Base-by-base conservation (phyloP, 2,329 filamentous ascomycete species). In the Zalaria obscura region DNA sequence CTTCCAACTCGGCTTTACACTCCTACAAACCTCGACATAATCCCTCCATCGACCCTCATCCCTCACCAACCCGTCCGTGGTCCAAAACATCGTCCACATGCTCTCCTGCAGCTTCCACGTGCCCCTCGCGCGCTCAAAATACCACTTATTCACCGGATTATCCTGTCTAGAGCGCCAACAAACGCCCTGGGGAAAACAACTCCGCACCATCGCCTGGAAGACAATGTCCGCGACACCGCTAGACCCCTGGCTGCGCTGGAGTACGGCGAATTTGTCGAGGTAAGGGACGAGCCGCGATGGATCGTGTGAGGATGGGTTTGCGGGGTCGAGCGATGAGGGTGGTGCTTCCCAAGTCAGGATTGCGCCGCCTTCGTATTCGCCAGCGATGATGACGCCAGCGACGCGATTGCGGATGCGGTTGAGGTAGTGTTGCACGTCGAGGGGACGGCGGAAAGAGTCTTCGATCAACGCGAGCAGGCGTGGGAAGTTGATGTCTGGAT, bases 31-130 rank as follows among this genome's bases (percentile, higher is more conserved):
- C 38, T 53, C 58, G 3, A 67, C 60, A 55, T 70, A 72, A 31
- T 70, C 68, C 46, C 60, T 54, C 62, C 67, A 72, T 44, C 60
- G 60, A 45, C 51, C 48, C 43, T 48, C 44, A 37, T 53, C 57
- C 41, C 68, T 69, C 37, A 73, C 64, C 35, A 76, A 65, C 42
- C 80, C 68, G 37, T 76, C 74, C 1, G 83, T 91, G 2, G 91
- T 98, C 88, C 91, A 98, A 56, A 98, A 98, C 87, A 96, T 95
- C 3, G 87, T 86, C 91, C 91, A 98, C 51, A 88, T 80, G 36
- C 75, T 83, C n/a, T 75, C 77, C 1, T 73, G 70, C 32, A 98
- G 64, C 63, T 93, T 91, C 72, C 80, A 83, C 2, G 80, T 88
- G 0, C 91, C 91, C 38, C 75, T 67, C 2, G 84, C 85, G 38